A percentile compares a stretch with the other conserved stretches of the same genome.
These are phyloP conservation scores for Neckera pumila DNA, from an alignment of 225 moss, liverwort and hornwort species.

Conservation along the genomic window DNA sequence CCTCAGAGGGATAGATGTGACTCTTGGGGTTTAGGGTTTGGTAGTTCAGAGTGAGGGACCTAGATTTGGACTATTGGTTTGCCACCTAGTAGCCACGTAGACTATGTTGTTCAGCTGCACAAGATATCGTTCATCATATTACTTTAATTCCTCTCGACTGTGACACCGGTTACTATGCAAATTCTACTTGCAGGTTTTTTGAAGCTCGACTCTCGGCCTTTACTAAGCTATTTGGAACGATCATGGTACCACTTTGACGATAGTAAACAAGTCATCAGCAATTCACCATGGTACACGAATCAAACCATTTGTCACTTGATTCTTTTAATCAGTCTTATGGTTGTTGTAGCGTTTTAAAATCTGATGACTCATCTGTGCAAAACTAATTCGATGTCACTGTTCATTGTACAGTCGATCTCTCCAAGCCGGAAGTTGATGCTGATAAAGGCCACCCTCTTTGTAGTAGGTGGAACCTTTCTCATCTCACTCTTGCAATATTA, in stretches of 20 bases:
- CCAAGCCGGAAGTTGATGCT: constrained; percentile 24
- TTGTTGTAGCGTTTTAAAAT: neutral
- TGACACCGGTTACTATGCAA: neutral
- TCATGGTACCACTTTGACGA: neutral
- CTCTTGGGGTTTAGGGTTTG: neutral
- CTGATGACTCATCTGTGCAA: neutral
- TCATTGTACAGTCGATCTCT: constrained; percentile 8
- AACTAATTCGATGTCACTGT: neutral
- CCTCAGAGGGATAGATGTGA: neutral
- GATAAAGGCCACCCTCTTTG: constrained; percentile 9
- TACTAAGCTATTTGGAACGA: neutral
- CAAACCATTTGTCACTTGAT: neutral
- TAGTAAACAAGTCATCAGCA: neutral
- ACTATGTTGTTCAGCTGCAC: neutral
- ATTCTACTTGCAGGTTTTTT: neutral
- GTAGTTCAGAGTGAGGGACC: neutral
- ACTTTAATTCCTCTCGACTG: neutral
- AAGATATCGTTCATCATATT: neutral
- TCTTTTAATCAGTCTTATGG: neutral
- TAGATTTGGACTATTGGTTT: neutral
- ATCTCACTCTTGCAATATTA: constrained; percentile 16
- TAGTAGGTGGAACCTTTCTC: constrained; percentile 15
- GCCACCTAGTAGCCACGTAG: neutral
- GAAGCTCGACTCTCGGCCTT: neutral
- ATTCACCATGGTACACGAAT: constrained; percentile 1